Evolutionary conservation across 2,329 filamentous ascomycete genomes (phyloP).

Genomic region (Fusarium protoensiforme): DNA sequence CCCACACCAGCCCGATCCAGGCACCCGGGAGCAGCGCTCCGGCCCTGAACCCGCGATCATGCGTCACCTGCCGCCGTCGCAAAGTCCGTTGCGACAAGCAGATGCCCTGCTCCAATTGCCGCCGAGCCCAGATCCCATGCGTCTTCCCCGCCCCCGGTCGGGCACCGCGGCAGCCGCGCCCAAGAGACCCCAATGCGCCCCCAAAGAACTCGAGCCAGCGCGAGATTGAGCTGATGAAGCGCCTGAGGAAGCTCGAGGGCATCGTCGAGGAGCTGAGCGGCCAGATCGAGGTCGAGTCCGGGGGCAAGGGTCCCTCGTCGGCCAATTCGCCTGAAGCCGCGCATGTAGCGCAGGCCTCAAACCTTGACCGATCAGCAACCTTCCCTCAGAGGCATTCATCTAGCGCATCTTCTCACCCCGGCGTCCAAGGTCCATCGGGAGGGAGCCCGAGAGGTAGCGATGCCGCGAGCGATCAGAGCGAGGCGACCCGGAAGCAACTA

Average conservation of each 20-base stretch:
- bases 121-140: slow-evolving; percentile 76
- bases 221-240: slow-evolving; percentile 76
- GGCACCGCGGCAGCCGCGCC: slow-evolving; percentile 73
- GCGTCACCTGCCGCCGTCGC: slow-evolving; percentile 63
- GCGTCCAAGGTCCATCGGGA: not conserved
- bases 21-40: slow-evolving; percentile 48
- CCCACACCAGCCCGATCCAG: slow-evolving; percentile 50
- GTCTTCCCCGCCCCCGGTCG: slow-evolving; percentile 80
- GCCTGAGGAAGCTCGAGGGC: slow-evolving; percentile 77
- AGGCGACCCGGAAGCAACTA: slow-evolving; percentile 41
- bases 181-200: slow-evolving; percentile 72
- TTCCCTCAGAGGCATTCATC: slow-evolving; percentile 31
- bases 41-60: slow-evolving; percentile 60
- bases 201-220: slow-evolving; percentile 70
- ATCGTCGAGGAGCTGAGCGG: slow-evolving; percentile 78
- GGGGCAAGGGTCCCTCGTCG: slow-evolving; percentile 45
- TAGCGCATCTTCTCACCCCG: slow-evolving; percentile 23
- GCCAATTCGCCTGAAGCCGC: slow-evolving; percentile 46
- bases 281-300: slow-evolving; percentile 67
- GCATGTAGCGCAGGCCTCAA: slow-evolving; percentile 22
- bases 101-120: slow-evolving; percentile 81
- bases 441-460: slow-evolving; percentile 42
- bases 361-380: slow-evolving; percentile 23
- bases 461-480: slow-evolving; percentile 48
- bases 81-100: slow-evolving; percentile 84